Evolutionary conservation across 2,329 filamentous ascomycete genomes (phyloP), one percentile per base, ranked within the genome.

Genomic region (Juglanconis sp.): DNA sequence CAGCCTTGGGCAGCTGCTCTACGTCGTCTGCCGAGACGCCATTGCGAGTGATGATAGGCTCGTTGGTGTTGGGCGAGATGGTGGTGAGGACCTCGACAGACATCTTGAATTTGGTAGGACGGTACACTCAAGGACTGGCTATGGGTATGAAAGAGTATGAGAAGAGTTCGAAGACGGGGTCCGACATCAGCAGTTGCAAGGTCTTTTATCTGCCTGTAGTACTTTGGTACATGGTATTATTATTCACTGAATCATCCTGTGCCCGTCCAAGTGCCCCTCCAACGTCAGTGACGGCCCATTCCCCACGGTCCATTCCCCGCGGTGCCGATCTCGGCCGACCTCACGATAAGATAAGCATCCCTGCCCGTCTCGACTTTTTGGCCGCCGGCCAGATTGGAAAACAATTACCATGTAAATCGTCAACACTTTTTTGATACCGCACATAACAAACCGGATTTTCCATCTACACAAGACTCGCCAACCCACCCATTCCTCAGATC

Each of bases 1-100:
- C 89, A 62, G 83, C 82, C 67, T 85, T 80, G 56, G 92, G 88
- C n/a, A 97, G 79, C 59, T 82, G 76, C 54, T 87, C 79, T 53
- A 96, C 80, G 65, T 96, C 90, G 34, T 83, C 76, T 42, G 84
- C 76, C 49, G 90, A 88, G 66, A 89, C 81, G 67, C 91, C 92
- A 73, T 87, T 87, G 66, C 93, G 87, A 63, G 88, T 91, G 66
- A 96, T 75, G 73, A 98, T 86, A 59, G 90, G 82, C 78, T 93
- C 87, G 76, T 95, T 94, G 66, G 92, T 97, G 65, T 86, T 89
- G 59, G 94, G 94, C 3, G 94, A 98, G 75, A 97, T 93, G 66
- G 94, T 97, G 36, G 80, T 87, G 68, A 88, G 80, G 53, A 79
- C 78, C 77, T 88, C 86, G 70, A 83, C 79, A 64, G 86, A 87